Evolutionary conservation across 139 green algal species (phyloP), one percentile per base, ranked within the genome.

Genomic region (Limnomonas spitsbergensis): DNA sequence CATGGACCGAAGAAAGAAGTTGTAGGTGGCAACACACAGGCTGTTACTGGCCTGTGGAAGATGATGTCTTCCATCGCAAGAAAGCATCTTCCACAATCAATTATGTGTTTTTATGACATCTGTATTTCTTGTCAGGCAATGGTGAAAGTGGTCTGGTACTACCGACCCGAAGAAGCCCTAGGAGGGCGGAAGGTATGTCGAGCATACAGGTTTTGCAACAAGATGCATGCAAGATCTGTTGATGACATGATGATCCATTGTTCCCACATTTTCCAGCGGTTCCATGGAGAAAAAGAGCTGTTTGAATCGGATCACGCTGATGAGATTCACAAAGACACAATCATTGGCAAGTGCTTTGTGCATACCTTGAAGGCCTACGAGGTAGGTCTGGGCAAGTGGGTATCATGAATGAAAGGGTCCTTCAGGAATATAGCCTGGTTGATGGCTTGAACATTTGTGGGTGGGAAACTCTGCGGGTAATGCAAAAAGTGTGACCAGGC

Each of bases 281-380:
- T 93, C 68, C 92, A 96, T 78, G 92, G 92, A 1, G 78, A 90
- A 66, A 83, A 88, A 67, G 92, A 97, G 87, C 78, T 97, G 61
- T 96, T 97, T 66, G 68, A 74, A 4, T 90, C 81, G 14, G 88
- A 94, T 69, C 89, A 94, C 56, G 36, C 39, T 2, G 88, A 95
- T 81, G 80, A 84, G 80, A 78, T 80, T 40, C 70, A 77, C 34
- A 83, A 75, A 31, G 79, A 82, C 34, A 85, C 85, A 38, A 84
- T 95, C 40, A 77, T 87, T 9, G 71, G 73, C 40, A 85, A 86
- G 34, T 94, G 87, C 82, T 66, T 68, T 36, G 85, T 96, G 32
- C 85, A 92, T 75, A 87, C 37, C n/a, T 80, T 96, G 42, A 68
- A 75, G 27, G 56, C 82, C 4, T 96, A 94, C 78, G 81, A 89